Base-by-base conservation (phyloP, 257 asterid species). In the Gentiana straminea region DNA sequence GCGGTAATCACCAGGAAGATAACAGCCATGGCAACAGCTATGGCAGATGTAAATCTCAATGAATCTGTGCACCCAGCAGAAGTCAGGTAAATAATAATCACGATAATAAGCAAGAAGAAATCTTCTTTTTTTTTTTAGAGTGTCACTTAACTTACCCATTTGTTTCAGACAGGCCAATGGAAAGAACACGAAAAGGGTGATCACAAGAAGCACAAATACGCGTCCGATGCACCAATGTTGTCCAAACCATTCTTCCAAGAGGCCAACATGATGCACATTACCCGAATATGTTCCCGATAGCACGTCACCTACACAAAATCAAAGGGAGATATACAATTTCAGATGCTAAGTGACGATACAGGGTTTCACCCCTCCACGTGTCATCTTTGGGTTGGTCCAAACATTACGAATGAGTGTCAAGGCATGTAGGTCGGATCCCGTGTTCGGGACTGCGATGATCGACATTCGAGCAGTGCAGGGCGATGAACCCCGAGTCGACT, bases 211-310 rank as follows among this genome's bases (percentile, higher is more conserved):
- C 46, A 77, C 77, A 13, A 75, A 65, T 55, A 73, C 57, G 10
- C 82, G 79, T 53, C 72, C 70, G 43, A 58, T 79, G 84, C 86
- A 82, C 91, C 86, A 82, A 24, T 69, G 75, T 62, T 65, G 72
- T 54, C 91, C 86, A 64, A 82, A 82, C 84, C 84, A 82, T 61
- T 77, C 78, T 58, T 79, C 82, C 67, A 82, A 10, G 1, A 79
- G 64, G 38, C 91, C 84, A 45, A 79, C 62, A 63, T 79, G 86
- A 69, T 74, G 82, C 59, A 61, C 52, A 36, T 82, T 84, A 61
- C 66, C 66, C 33, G 79, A 54, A n/a, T 60, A 53, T 24, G 84
- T 72, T 24, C 86, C 91, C 41, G 91, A 82, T 4, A 79, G 71
- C 41, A 82, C 86, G 59, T 79, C 86, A 60, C 86, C 91, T 82